These are phyloP conservation scores for Piedraia hortae DNA, from an alignment of 2,329 filamentous ascomycete species.

Conservation along the genomic window DNA sequence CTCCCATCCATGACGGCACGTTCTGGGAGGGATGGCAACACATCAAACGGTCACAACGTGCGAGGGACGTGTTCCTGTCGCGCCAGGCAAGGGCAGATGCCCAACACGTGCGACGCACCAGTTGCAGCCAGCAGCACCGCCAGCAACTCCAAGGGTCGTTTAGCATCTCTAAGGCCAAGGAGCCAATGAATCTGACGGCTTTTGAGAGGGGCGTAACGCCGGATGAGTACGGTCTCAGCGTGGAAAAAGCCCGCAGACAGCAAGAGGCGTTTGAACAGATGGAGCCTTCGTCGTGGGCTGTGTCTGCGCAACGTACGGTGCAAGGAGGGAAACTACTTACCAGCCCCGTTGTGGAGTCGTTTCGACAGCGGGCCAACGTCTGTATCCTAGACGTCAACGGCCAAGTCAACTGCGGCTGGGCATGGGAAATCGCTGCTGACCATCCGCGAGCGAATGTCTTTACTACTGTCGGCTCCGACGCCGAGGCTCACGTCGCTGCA, in stretches of 20 bases:
- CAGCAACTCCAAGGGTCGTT: constrained; percentile 68
- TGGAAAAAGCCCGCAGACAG: constrained; percentile 36
- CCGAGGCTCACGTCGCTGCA: constrained; percentile 22
- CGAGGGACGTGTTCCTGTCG: constrained; percentile 57
- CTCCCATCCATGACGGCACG: constrained; percentile 20
- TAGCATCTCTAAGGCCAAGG: constrained; percentile 31
- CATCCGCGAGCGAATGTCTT: constrained; percentile 69
- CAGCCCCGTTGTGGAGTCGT: constrained; percentile 20
- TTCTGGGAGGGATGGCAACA: constrained; percentile 50
- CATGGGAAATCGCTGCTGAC: constrained; percentile 70
- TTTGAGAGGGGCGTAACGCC: too few relatives aligned
- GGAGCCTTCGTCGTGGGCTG: constrained; percentile 29
- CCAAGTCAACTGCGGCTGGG: constrained; percentile 71
- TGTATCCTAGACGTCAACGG: constrained; percentile 70
- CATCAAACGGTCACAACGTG: constrained; percentile 30
- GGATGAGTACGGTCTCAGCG: constrained; percentile 11
- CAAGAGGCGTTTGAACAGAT: constrained; percentile 50
- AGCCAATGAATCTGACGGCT: constrained; percentile 15
- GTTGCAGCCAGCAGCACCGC: constrained; percentile 42
- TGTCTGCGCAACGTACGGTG: constrained; percentile 32
- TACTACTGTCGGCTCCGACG: constrained; percentile 31
- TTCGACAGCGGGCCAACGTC: constrained; percentile 18
- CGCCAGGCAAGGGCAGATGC: constrained; percentile 67
- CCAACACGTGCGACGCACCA: constrained; percentile 56
- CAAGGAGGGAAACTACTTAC: constrained; percentile 32